Percentiles rank a stretch among this genome's conserved stretches.
phyloP scores from a whole-genome alignment of 305 asterid species.

The Fraxinus paxiana region DNA sequence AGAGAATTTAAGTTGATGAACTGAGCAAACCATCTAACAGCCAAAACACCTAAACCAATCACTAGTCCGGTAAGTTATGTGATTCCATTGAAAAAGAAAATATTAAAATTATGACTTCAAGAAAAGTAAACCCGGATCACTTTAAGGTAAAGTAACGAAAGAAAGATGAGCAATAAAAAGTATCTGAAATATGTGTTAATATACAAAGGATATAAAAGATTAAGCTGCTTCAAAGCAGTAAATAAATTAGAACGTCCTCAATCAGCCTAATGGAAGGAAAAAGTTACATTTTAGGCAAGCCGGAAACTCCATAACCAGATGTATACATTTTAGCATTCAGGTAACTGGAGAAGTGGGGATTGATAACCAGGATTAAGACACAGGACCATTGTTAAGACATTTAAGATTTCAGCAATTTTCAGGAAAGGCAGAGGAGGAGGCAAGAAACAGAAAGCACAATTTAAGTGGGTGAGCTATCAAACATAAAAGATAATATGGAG shows the following conservation, averaged over 20 bases:
- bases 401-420: background rate
- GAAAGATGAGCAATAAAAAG: background rate
- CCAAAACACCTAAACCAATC: background rate
- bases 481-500: background rate
- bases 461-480: background rate
- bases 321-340: background rate
- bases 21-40: background rate
- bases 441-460: background rate
- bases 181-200: background rate
- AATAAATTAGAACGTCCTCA: background rate
- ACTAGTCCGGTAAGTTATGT: background rate
- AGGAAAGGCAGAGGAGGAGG: background rate
- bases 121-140: background rate
- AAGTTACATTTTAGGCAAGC: background rate
- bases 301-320: background rate
- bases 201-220: background rate
- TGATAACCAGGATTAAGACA: background rate
- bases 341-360: background rate
- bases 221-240: constrained; percentile 9
- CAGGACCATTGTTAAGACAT: background rate
- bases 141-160: background rate
- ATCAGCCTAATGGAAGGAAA: background rate
- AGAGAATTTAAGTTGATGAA: background rate
- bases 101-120: background rate
- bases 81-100: background rate